Evolutionary conservation across 257 asterid genomes (phyloP).

Genomic region (Scutellaria baicalensis): DNA sequence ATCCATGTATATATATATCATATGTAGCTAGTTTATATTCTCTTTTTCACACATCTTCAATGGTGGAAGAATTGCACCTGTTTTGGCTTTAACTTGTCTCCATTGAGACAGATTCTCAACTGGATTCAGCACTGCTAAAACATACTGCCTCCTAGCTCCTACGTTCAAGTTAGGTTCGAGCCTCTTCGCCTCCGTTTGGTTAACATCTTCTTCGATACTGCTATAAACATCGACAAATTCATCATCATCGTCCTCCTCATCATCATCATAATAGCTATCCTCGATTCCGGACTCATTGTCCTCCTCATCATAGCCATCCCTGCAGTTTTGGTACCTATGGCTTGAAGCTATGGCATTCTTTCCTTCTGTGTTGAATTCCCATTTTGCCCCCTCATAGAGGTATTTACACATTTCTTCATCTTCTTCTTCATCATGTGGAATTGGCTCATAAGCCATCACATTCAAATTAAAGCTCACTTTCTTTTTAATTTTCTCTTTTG

Average conservation of each 20-base stretch:
- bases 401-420: slow-evolving; percentile 14
- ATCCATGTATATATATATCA: no score
- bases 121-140: slow-evolving; percentile 52
- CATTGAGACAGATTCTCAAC: slow-evolving; percentile 69
- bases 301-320: slow-evolving; percentile 39
- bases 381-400: slow-evolving; percentile 28
- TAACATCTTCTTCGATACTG: background rate
- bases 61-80: background rate
- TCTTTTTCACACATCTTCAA: slow-evolving; percentile 35
- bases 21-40: slow-evolving; percentile 11
- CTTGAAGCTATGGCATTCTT: slow-evolving; percentile 26
- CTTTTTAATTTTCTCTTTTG: slow-evolving; percentile 51
- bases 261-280: slow-evolving; percentile 18
- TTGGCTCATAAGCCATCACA: slow-evolving; percentile 59
- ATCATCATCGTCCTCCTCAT: background rate
- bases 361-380: slow-evolving; percentile 30
- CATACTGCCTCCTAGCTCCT: slow-evolving; percentile 20
- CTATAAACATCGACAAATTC: background rate
- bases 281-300: slow-evolving; percentile 30
- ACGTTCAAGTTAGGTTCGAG: slow-evolving; percentile 10
- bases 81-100: slow-evolving; percentile 51
- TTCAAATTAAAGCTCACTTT: slow-evolving; percentile 71
- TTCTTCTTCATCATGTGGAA: background rate
- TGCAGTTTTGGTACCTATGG: slow-evolving; percentile 56
- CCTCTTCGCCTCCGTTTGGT: no score